Evolutionary conservation across 371 early-diverging fungal genomes (phyloP), one percentile per base, ranked within the genome.

Genomic region (Entomophthora muscae): DNA sequence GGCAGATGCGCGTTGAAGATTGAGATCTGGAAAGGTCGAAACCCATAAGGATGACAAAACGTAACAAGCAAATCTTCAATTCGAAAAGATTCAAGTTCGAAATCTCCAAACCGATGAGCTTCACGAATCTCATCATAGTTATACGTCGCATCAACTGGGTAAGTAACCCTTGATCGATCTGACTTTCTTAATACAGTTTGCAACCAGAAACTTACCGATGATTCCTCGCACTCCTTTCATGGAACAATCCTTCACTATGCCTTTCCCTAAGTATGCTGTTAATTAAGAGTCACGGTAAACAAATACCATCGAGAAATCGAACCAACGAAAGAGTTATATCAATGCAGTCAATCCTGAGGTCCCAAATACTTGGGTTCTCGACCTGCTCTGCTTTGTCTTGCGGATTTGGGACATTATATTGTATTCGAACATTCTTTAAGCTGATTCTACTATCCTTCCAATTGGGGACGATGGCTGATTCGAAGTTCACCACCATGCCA

Each of bases 371-470:
- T 72, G 5, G 31, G 65, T 7, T 30, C 27, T 7, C 54, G n/a
- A n/a, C n/a, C n/a, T n/a, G n/a, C n/a, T n/a, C n/a, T n/a, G n/a
- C n/a, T n/a, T n/a, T n/a, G n/a, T n/a, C n/a, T n/a, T n/a, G n/a
- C n/a, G n/a, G n/a, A n/a, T n/a, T n/a, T 53, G 17, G 10, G 7
- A 63, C 51, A 31, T 63, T 52, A 27, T 63, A 63, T 22, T 63
- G 51, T 23, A 65, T 5, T 32, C 31, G 52, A 0, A 97, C 91
- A 68, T 95, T 89, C 57, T 80, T 84, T 31, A 97, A 78, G 5
- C 87, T 76, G 58, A 97, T 93, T 24, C 84, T 82, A 5, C 95
- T 95, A 24, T 85, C 85, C 61, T 86, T 80, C 95, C 95, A 97
- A 51, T 87, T 87, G 2, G 98, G 98, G n/a, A n/a, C n/a, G 63